Evolutionary conservation across 2,329 filamentous ascomycete genomes (phyloP).

Genomic region (Talaromyces rugulosus): DNA sequence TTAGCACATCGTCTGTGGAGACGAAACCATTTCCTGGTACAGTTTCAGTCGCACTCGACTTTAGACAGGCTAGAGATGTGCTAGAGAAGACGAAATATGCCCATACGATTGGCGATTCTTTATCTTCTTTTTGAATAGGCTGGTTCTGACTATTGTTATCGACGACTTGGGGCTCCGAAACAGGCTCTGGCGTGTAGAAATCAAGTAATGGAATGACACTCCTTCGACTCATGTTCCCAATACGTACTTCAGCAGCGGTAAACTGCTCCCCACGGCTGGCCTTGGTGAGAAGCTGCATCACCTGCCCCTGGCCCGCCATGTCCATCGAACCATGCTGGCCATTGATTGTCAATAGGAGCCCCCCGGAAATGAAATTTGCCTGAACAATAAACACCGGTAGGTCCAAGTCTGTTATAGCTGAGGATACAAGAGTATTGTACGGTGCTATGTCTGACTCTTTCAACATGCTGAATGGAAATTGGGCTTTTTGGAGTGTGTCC

Average conservation of each 20-base stretch:
- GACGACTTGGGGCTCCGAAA: background rate
- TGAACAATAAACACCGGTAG: conserved; percentile 46
- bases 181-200: conserved; percentile 11
- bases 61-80: background rate
- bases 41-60: conserved; percentile 15
- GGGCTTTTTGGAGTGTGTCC: conserved; percentile 30
- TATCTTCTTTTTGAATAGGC: background rate
- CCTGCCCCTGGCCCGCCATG: conserved; percentile 45
- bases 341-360: conserved; percentile 48
- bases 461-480: conserved; percentile 48
- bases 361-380: conserved; percentile 46
- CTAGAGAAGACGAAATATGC: conserved; percentile 1
- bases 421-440: conserved; percentile 32
- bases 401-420: conserved; percentile 4
- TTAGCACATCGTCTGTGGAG: conserved; percentile 53
- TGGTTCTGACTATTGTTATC: background rate
- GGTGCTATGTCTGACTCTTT: conserved; percentile 44
- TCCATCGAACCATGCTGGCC: conserved; percentile 51
- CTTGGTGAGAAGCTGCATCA: conserved; percentile 48
- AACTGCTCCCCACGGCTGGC: conserved; percentile 46
- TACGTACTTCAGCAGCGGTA: conserved; percentile 40
- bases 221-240: conserved; percentile 40
- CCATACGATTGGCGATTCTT: background rate
- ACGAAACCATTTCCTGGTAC: conserved; percentile 32
- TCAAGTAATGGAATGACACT: conserved; percentile 40